These are phyloP conservation scores for Fraxinus nigra DNA, from an alignment of 305 asterid genomes.

Conservation along the genomic window DNA sequence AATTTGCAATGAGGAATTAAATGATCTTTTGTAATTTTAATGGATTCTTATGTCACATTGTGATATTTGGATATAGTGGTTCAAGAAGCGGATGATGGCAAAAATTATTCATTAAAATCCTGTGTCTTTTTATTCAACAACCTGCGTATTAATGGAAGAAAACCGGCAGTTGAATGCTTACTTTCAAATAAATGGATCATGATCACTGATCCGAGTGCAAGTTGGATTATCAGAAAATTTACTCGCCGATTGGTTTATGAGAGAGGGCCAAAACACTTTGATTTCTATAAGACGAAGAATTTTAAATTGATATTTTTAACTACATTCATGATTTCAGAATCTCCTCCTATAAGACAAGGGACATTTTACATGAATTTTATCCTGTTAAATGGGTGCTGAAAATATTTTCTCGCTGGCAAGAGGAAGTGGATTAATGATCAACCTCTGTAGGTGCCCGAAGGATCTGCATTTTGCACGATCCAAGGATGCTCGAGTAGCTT, in stretches of 20 bases:
- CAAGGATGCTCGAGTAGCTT: slow-evolving; percentile 68
- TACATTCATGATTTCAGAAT: neutral
- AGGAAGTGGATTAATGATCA: slow-evolving; percentile 16
- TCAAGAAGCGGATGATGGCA: neutral
- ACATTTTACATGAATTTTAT: neutral
- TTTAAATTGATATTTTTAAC: neutral
- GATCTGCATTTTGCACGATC: slow-evolving; percentile 70
- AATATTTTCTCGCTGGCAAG: neutral
- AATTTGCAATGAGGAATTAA: neutral
- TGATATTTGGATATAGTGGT: neutral
- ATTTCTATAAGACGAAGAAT: neutral
- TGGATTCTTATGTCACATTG: neutral
- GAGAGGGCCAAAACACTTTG: neutral
- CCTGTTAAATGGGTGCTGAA: neutral
- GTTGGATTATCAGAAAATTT: neutral
- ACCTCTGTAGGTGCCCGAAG: slow-evolving; percentile 48
- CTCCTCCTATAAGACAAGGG: neutral
- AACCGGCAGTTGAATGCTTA: neutral
- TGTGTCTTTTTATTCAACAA: neutral
- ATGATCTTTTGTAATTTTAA: neutral
- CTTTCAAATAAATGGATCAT: neutral
- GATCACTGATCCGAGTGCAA: neutral
- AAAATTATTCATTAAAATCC: neutral
- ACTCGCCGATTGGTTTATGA: neutral
- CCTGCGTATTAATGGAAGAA: neutral